These are phyloP conservation scores for Planoprotostelium fungivorum DNA, from an alignment of 78 protist genomes.

Conservation along the genomic window DNA sequence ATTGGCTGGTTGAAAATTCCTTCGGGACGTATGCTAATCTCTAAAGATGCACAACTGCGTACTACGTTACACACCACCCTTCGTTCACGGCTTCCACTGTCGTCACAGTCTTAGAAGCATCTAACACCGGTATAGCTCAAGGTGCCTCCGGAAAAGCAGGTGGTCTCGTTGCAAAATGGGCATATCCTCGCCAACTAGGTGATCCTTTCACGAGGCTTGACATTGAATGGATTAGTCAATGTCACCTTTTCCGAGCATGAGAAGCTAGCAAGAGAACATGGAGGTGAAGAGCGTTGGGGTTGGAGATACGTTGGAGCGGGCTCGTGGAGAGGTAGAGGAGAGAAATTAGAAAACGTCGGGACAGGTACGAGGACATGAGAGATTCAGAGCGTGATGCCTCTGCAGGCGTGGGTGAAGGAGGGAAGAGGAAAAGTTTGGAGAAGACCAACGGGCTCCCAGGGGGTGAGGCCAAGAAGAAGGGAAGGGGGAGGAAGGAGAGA, in stretches of 20 bases:
- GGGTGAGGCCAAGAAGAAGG: background rate
- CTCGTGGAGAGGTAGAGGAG: background rate
- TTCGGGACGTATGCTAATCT: too few species aligned
- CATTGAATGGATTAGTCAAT: background rate
- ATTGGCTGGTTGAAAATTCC: too few species aligned
- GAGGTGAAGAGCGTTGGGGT: background rate
- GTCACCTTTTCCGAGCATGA: background rate
- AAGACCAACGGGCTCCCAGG: background rate
- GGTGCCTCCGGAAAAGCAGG: background rate
- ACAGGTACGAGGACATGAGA: too few species aligned
- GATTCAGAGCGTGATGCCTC: background rate
- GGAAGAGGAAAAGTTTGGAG: background rate
- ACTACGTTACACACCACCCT: background rate
- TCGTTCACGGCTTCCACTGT: background rate
- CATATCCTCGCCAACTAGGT: background rate
- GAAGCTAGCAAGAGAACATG: background rate
- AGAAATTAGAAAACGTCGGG: background rate
- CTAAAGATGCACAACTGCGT: background rate
- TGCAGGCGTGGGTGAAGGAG: background rate
- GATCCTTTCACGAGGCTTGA: too few species aligned
- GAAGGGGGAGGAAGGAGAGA: background rate
- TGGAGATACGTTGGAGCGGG: background rate
- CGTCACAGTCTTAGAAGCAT: background rate
- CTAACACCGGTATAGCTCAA: background rate
- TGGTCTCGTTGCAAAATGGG: background rate